Base-by-base conservation (phyloP, 768 basidiomycete species). In the Terana coerulea region DNA sequence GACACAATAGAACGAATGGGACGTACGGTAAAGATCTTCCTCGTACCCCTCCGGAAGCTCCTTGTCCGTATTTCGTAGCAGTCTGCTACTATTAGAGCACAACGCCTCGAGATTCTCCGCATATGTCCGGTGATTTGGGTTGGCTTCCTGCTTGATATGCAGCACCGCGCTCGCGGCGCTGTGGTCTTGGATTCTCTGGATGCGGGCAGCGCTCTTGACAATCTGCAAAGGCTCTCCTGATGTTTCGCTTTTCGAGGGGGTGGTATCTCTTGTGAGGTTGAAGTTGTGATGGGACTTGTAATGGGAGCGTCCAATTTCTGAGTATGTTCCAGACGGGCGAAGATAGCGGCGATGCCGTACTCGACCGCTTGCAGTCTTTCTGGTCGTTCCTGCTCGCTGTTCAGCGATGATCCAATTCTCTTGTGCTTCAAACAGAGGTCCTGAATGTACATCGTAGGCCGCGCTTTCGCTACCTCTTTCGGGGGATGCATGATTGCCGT, bases 351-450 rank as follows among this genome's bases (percentile, higher is more conserved):
- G 8, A 97, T 74, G 1, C 95, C 95, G 4, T 88, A 61, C 57
- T 84, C 81, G 44, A 97, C 82, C 0, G 94, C 93, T 44, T 86
- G 79, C 22, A 98, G 71, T 22, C 95, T 81, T 64, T 97, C 91
- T 0, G 94, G 95, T 10, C 91, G 78, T 64, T 98, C 95, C 15
- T 94, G 80, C 47, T 95, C 84, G 39, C 73, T 72, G 1, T 88
- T 89, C 81, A 10, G 93, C 84, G 47, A 93, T 90, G 61, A 83
- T 95, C 37, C 72, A n/a, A n/a, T n/a, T n/a, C n/a, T n/a, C n/a
- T n/a, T 75, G 61, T 91, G 89, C 54, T 80, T 72, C 12, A 81
- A 73, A 62, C 89, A 91, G n/a, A 79, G 77, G 52, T 87, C 81
- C 67, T 91, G 90, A 12, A 90, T 63, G 57, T 71, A 75, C 37